Conservation (phyloP, 306 rosid genomes). For the Pachyrhizus erosus region DNA sequence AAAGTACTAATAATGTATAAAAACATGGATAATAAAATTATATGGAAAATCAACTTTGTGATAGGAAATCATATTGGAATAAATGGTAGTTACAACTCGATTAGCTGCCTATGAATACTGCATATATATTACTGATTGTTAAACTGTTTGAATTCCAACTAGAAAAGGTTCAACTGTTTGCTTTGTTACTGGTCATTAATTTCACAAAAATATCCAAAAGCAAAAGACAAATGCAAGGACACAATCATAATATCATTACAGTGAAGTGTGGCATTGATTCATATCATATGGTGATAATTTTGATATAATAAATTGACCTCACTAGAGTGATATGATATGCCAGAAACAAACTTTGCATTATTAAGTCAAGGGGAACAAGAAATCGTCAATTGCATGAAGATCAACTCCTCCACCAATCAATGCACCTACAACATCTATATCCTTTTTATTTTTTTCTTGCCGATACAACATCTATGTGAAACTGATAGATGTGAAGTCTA, state of each 20-base stretch:
- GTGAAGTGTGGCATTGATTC: conserved; percentile 28
- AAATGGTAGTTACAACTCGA: not conserved
- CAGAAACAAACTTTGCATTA: conserved; percentile 47
- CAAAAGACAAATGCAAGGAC: conserved; percentile 7
- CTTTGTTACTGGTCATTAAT: not conserved
- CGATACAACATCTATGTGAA: not conserved
- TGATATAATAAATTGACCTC: conserved; percentile 27
- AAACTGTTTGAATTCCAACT: not conserved
- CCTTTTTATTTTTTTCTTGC: not conserved
- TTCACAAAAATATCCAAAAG: not conserved
- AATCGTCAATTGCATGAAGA: conserved; percentile 37
- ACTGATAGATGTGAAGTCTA: conserved; percentile 20
- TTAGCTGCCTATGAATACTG: not conserved
- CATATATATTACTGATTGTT: not conserved
- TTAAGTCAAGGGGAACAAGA: conserved; percentile 11
- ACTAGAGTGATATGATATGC: conserved; percentile 8
- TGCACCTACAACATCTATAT: not conserved
- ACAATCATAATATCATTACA: not conserved
- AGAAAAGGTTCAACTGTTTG: not conserved
- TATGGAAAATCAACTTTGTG: not conserved
- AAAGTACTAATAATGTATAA: too few relatives aligned
- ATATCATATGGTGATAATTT: conserved; percentile 23
- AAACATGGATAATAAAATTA: too few relatives aligned
- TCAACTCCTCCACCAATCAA: conserved; percentile 38
- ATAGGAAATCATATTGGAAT: not conserved